Percentiles rank a stretch among this genome's conserved stretches.
phyloP scores from a whole-genome alignment of 345 rosid species.

The Pistacia integerrima region DNA sequence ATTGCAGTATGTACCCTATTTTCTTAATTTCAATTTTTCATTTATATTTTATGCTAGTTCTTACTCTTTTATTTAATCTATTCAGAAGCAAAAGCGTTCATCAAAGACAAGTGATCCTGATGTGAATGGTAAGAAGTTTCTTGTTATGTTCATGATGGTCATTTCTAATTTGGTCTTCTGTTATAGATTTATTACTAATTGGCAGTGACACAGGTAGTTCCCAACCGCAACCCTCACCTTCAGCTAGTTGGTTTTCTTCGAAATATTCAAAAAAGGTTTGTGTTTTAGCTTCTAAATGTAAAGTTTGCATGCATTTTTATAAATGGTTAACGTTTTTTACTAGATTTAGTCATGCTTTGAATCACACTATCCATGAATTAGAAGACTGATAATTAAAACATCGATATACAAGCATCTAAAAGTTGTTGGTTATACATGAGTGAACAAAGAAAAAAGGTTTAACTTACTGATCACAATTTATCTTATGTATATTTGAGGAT shows the following conservation, averaged over 20 bases:
- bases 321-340: background rate
- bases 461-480: background rate
- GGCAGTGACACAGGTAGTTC: slow-evolving; percentile 52
- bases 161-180: slow-evolving; percentile 13
- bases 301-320: background rate
- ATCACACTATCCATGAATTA: background rate
- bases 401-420: background rate
- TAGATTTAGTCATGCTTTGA: background rate
- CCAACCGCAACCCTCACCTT: slow-evolving; percentile 44
- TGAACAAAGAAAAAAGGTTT: background rate
- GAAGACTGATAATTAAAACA: background rate
- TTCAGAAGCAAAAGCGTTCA: slow-evolving; percentile 60
- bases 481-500: background rate
- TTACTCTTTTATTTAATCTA: slow-evolving; percentile 7
- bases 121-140: slow-evolving; percentile 51
- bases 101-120: slow-evolving; percentile 50
- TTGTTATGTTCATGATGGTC: slow-evolving; percentile 7
- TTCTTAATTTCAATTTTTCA: background rate
- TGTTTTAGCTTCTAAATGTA: slow-evolving; percentile 1
- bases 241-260: slow-evolving; percentile 81
- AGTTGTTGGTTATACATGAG: background rate
- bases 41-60: background rate
- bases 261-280: slow-evolving; percentile 81
- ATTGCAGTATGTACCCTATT: slow-evolving; percentile 46
- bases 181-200: slow-evolving; percentile 18